Conservation (phyloP, 768 basidiomycete species). For the Tulasnella sp. region DNA sequence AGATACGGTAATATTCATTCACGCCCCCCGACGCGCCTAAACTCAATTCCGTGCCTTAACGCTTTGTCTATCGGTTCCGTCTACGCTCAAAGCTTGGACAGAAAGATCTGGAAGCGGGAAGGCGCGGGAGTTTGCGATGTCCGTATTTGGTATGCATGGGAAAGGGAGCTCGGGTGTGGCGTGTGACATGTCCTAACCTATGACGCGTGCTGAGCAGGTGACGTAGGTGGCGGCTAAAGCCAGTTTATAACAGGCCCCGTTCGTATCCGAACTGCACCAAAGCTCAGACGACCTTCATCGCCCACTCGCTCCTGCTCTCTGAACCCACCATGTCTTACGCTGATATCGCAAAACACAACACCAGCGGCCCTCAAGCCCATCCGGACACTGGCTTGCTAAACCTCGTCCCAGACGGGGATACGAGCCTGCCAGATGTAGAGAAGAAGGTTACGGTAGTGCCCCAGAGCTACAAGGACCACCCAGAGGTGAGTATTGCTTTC, state of each 20-base stretch:
- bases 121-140: neutral
- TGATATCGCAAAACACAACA: slow-evolving; percentile 52
- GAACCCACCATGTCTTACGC: slow-evolving; percentile 45
- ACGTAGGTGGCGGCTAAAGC: neutral
- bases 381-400: slow-evolving; percentile 59
- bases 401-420: slow-evolving; percentile 35
- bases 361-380: slow-evolving; percentile 50
- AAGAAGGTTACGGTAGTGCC: slow-evolving; percentile 53
- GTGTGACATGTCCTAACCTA: neutral
- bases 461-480: slow-evolving; percentile 43
- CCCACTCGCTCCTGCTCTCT: neutral
- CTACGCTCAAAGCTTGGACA: no score
- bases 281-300: neutral
- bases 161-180: neutral
- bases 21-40: no score
- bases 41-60: no score
- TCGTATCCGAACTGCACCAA: neutral
- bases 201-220: neutral
- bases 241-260: neutral
- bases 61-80: no score
- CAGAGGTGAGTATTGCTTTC: slow-evolving; percentile 31
- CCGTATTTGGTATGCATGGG: neutral
- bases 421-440: slow-evolving; percentile 32
- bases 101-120: no score
- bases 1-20: no score